Evolutionary conservation across 768 basidiomycete species (phyloP).

Genomic region (Melanogaster broomeanus): DNA sequence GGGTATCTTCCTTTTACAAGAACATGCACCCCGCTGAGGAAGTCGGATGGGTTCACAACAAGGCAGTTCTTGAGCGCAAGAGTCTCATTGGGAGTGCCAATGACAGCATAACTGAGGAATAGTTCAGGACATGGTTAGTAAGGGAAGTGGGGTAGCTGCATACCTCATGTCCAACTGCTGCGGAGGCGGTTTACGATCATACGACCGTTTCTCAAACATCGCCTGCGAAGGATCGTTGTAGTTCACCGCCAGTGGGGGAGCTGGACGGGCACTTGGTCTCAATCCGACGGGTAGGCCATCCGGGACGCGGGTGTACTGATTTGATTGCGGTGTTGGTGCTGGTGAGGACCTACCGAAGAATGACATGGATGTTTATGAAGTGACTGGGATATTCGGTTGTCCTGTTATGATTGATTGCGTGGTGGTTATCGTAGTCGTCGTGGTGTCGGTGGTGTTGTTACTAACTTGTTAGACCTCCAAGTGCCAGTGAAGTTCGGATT

Average conservation of each 20-base stretch:
- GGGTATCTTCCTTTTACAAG: slow-evolving; percentile 71
- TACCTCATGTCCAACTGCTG: slow-evolving; percentile 33
- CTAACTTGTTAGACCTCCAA: too few relatives aligned
- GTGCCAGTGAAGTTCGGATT: too few relatives aligned
- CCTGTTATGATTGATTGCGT: slow-evolving; percentile 1
- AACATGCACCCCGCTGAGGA: slow-evolving; percentile 71
- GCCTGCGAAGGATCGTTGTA: slow-evolving; percentile 56
- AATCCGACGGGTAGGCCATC: slow-evolving; percentile 37
- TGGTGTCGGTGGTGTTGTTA: too few relatives aligned
- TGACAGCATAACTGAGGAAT: slow-evolving; percentile 52
- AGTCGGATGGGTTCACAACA: slow-evolving; percentile 79
- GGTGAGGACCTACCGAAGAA: slow-evolving; percentile 48
- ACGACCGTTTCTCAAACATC: slow-evolving; percentile 51
- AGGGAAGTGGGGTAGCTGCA: not conserved
- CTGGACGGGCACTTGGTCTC: slow-evolving; percentile 36
- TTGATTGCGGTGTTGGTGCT: slow-evolving; percentile 33
- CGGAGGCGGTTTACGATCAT: slow-evolving; percentile 43
- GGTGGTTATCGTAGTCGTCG: not conserved
- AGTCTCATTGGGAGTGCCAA: slow-evolving; percentile 58
- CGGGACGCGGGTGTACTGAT: slow-evolving; percentile 47
- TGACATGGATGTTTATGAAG: slow-evolving; percentile 18
- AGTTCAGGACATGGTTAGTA: not conserved
- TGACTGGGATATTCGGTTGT: not conserved
- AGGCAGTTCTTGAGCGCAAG: slow-evolving; percentile 82
- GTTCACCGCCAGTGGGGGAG: slow-evolving; percentile 39